Conservation (phyloP, 306 rosid genomes). For the Luffa acutangula region DNA sequence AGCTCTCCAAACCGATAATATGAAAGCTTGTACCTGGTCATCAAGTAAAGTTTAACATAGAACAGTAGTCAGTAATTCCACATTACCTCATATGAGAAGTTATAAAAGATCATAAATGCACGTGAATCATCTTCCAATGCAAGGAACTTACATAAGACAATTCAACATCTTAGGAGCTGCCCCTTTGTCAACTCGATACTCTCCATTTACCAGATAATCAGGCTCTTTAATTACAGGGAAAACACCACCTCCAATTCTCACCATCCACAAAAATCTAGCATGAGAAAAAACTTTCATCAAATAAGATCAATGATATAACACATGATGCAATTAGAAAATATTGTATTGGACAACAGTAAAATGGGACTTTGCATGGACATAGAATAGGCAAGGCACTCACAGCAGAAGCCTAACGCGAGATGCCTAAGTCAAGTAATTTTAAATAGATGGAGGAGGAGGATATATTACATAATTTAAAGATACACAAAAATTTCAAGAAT, state of each 20-base stretch:
- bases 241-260: conserved; percentile 97
- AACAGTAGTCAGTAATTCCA: not conserved
- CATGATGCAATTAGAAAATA: not conserved
- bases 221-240: conserved; percentile 98
- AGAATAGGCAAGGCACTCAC: not conserved
- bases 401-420: too few relatives aligned
- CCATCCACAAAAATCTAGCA: conserved; percentile 96
- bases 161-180: conserved; percentile 99
- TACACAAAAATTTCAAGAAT: not conserved
- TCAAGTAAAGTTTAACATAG: conserved; percentile 2
- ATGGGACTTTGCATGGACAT: not conserved
- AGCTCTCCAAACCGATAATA: conserved; percentile 98
- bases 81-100: not conserved
- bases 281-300: not conserved
- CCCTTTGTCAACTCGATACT: conserved; percentile 97
- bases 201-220: conserved; percentile 95
- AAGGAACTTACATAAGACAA: conserved; percentile 86
- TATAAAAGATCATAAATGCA: not conserved
- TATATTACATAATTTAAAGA: not conserved
- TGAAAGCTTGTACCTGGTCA: conserved; percentile 78
- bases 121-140: not conserved
- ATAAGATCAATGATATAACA: not conserved
- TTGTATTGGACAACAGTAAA: not conserved
- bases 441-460: not conserved
- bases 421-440: not conserved